Base-by-base conservation (phyloP, 2,329 filamentous ascomycete species). In the Exophiala xenobiotica region DNA sequence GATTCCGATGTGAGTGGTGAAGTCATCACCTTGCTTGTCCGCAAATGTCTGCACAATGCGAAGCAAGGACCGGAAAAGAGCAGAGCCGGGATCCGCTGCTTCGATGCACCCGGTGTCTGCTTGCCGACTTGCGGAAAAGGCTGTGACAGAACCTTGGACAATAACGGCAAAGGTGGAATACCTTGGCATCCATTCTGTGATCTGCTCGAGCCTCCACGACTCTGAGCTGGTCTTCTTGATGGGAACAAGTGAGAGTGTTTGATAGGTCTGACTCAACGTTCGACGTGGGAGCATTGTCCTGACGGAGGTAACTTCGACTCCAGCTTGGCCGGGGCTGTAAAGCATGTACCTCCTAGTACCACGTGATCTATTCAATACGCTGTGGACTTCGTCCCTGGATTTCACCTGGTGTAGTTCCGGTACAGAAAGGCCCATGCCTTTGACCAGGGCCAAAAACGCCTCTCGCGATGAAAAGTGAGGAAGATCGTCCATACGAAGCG, bases 1-100 rank as follows among this genome's bases (percentile, higher is more conserved):
- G 47, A 91, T 83, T n/a, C 79, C 83, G 24, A 90, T 65, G 63
- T 91, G 88, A 0, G 87, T 86, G 0, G 84, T 89, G 62, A 87
- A 71, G 4, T 66, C 60, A 14, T 66, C 48, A 1, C 78, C 77
- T 33, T 55, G 49, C n/a, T 51, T 55, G 9, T 38, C 12, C 8
- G 46, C 52, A 12, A 56, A 53, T 11, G 52, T 47, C 14, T 52
- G 49, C 8, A 53, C 31, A 60, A 90, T 87, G 2, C 69, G 70
- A 1, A 85, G 74, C 78, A 90, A 86, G 1, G 79, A 77, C 14
- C 69, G 68, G 27, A 73, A 78, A 0, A 90, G 67, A 0, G 74
- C 68, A 0, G 80, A 81, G 5, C 78, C 69, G 0, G 74, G 57
- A 0, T 79, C 76, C 0, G 89, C 73, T 0, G 81, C 76, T 20